These are phyloP conservation scores for Syzygium syzygioides DNA, from an alignment of 441 rosid genomes.

Conservation along the genomic window DNA sequence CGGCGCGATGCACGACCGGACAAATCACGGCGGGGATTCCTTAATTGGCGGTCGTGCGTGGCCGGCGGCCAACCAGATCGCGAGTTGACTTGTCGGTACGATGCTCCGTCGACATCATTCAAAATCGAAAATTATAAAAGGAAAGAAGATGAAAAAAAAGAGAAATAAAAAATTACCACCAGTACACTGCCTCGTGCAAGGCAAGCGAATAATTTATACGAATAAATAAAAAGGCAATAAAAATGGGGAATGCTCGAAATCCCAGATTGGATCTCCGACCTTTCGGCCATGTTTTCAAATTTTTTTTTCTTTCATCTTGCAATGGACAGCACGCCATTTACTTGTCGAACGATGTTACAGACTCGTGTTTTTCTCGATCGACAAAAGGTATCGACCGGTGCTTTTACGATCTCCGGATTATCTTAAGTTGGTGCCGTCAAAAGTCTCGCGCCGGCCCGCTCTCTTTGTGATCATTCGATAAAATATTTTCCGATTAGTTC, in stretches of 20 bases:
- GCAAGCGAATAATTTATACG: not conserved
- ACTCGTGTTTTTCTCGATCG: not conserved
- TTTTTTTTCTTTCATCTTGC: not conserved
- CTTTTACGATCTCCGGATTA: too few relatives aligned
- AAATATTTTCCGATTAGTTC: too few relatives aligned
- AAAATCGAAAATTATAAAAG: not conserved
- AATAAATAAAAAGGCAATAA: not conserved
- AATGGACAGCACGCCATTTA: not conserved
- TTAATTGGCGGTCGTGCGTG: not conserved
- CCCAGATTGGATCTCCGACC: not conserved
- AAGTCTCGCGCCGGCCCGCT: too few relatives aligned
- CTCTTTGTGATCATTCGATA: too few relatives aligned
- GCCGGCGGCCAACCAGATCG: not conserved
- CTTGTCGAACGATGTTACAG: accelerated
- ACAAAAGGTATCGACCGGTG: too few relatives aligned
- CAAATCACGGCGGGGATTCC: not conserved
- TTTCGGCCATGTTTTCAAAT: not conserved
- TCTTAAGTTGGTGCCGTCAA: too few relatives aligned
- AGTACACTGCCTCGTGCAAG: not conserved
- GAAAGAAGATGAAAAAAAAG: too few relatives aligned
- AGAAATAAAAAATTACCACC: not conserved
- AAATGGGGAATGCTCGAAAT: not conserved
- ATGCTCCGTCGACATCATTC: not conserved
- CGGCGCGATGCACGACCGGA: not conserved
- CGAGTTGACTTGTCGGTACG: not conserved